These are phyloP conservation scores for Akebia trifoliata DNA, from an alignment of 164 flowering plant genomes.

Conservation along the genomic window DNA sequence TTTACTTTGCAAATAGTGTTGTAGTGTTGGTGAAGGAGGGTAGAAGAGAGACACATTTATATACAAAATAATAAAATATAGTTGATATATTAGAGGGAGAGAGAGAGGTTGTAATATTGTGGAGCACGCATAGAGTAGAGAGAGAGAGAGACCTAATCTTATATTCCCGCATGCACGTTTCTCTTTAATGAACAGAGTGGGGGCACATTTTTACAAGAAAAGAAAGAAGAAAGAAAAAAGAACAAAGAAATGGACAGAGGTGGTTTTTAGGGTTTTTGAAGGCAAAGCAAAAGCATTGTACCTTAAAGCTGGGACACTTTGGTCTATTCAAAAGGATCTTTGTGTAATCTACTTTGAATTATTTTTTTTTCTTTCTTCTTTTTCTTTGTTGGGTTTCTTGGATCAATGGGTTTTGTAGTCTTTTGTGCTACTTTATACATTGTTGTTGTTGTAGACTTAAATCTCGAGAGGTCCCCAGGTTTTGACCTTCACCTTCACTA, in stretches of 20 bases:
- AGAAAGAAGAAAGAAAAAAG: not conserved
- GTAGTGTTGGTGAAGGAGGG: too few relatives aligned
- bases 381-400: too few relatives aligned
- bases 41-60: not conserved
- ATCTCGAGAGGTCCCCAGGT: too few relatives aligned
- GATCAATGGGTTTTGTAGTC: too few relatives aligned
- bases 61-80: not conserved
- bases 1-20: too few relatives aligned
- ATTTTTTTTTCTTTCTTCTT: not conserved
- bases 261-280: not conserved
- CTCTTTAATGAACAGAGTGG: conserved; percentile 18
- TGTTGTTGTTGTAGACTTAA: too few relatives aligned
- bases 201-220: conserved; percentile 28
- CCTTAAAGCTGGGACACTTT: conserved; percentile 28
- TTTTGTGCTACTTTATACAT: too few relatives aligned
- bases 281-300: conserved; percentile 24
- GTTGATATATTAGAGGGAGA: not conserved
- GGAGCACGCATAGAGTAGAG: conserved; percentile 21
- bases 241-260: too few relatives aligned
- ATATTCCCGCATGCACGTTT: conserved; percentile 38
- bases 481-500: too few relatives aligned
- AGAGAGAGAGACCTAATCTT: conserved; percentile 8
- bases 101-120: conserved; percentile 4
- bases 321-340: too few relatives aligned
- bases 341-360: too few relatives aligned